Evolutionary conservation across 2,329 filamentous ascomycete genomes (phyloP).

Genomic region (Venturia asperata): DNA sequence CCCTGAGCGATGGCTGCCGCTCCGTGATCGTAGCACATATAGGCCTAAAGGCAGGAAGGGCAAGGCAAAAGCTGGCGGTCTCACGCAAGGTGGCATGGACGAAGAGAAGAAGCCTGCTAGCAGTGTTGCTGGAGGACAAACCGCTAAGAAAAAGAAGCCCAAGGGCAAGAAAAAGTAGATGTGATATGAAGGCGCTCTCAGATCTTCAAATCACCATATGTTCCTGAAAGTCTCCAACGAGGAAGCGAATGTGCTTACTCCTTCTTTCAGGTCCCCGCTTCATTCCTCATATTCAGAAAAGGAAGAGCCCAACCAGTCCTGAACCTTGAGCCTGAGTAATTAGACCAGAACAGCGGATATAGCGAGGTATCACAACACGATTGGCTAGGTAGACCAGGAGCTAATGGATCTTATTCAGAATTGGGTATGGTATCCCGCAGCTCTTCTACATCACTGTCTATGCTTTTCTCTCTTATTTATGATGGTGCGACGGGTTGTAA

Average conservation of each 20-base stretch:
- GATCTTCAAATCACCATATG: background rate
- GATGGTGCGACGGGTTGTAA: too few relatives aligned
- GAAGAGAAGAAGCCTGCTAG: constrained; percentile 13
- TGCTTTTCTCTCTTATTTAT: too few relatives aligned
- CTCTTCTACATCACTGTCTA: too few relatives aligned
- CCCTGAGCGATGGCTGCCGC: constrained; percentile 85
- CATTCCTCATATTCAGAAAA: too few relatives aligned
- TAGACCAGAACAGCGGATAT: too few relatives aligned
- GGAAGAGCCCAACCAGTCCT: too few relatives aligned
- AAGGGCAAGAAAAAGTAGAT: constrained; percentile 18
- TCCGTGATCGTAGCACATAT: constrained; percentile 83
- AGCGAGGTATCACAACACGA: too few relatives aligned
- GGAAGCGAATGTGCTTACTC: background rate
- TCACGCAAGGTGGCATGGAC: constrained; percentile 19
- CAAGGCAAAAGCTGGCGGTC: constrained; percentile 57
- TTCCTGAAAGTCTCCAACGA: background rate
- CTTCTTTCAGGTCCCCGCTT: background rate
- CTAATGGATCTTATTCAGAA: too few relatives aligned
- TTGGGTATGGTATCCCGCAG: too few relatives aligned
- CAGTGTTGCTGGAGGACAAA: constrained; percentile 6
- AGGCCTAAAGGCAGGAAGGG: constrained; percentile 87
- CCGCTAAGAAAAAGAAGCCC: constrained; percentile 14
- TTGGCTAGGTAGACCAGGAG: too few relatives aligned
- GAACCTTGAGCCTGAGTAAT: too few relatives aligned
- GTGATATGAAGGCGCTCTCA: background rate